phyloP scores from a whole-genome alignment of 352 stramenopile species.

The Elongisporangium undulatum region DNA sequence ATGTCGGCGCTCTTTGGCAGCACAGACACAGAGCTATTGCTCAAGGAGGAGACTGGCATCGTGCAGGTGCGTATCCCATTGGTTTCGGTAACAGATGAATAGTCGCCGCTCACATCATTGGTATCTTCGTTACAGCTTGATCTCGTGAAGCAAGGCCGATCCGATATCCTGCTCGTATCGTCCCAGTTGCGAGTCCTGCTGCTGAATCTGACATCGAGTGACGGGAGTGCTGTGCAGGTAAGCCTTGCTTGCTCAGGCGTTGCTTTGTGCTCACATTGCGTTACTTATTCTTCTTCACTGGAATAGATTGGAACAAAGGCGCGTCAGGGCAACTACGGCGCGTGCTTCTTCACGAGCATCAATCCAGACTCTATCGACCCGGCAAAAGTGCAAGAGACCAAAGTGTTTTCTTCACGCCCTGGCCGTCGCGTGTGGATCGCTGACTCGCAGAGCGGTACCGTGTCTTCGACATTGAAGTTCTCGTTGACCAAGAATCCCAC shows the following conservation, averaged over 20 bases:
- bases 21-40: conserved; percentile 74
- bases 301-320: conserved; percentile 76
- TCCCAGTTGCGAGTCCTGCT: conserved; percentile 78
- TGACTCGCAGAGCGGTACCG: conserved; percentile 65
- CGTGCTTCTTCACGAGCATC: conserved; percentile 72
- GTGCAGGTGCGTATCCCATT: conserved; percentile 49
- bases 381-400: conserved; percentile 51
- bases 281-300: neutral
- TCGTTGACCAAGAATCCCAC: conserved; percentile 62
- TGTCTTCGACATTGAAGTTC: conserved; percentile 85
- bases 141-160: conserved; percentile 37
- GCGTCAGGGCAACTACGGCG: conserved; percentile 75
- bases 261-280: neutral
- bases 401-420: conserved; percentile 79
- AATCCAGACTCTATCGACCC: conserved; percentile 57
- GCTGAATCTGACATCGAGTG: conserved; percentile 63
- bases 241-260: neutral
- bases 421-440: conserved; percentile 80
- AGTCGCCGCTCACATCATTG: neutral
- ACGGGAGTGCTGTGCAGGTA: conserved; percentile 66
- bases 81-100: neutral
- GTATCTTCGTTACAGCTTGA: conserved; percentile 39
- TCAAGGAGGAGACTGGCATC: conserved; percentile 84
- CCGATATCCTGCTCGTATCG: conserved; percentile 79
- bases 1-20: conserved; percentile 84